These are phyloP conservation scores for Globisporangium yorkense DNA, from an alignment of 352 stramenopile species.

Conservation along the genomic window DNA sequence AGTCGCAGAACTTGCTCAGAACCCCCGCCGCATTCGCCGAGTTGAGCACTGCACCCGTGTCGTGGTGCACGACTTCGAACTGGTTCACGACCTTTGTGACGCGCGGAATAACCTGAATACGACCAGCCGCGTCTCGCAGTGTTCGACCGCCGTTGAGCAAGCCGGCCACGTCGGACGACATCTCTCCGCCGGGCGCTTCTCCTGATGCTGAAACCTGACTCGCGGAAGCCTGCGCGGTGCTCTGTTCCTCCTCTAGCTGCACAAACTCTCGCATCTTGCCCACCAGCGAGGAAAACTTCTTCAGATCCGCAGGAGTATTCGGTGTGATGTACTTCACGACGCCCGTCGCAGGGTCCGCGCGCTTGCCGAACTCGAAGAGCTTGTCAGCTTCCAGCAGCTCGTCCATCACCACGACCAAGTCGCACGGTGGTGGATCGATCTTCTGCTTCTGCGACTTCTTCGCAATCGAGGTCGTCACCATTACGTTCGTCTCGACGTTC, in stretches of 20 bases:
- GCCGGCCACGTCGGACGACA: conserved; percentile 4
- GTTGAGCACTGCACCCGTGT: conserved; percentile 64
- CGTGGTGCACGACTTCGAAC: conserved; percentile 55
- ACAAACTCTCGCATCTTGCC: conserved; percentile 54
- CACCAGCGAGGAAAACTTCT: conserved; percentile 60
- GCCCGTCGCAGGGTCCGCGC: conserved; percentile 31
- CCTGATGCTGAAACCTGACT: not conserved
- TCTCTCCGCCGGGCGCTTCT: not conserved
- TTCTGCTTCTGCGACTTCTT: conserved; percentile 39
- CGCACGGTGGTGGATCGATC: conserved; percentile 38
- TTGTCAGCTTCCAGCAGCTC: conserved; percentile 70
- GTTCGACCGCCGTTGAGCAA: conserved; percentile 1
- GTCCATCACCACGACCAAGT: conserved; percentile 75
- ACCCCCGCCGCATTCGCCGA: conserved; percentile 53
- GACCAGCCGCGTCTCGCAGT: conserved; percentile 5
- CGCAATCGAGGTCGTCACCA: conserved; percentile 79
- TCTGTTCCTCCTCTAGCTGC: conserved; percentile 37
- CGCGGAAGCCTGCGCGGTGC: not conserved
- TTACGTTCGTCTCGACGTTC: conserved; percentile 40
- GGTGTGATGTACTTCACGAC: conserved; percentile 72
- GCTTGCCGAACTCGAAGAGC: conserved; percentile 56
- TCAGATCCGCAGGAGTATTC: conserved; percentile 23
- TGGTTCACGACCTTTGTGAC: conserved; percentile 6
- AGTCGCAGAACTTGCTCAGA: conserved; percentile 79
- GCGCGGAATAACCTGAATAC: conserved; percentile 11